Evolutionary conservation across 2,329 filamentous ascomycete genomes (phyloP), one percentile per base, ranked within the genome.

Genomic region (Sarocladium brachiariae): DNA sequence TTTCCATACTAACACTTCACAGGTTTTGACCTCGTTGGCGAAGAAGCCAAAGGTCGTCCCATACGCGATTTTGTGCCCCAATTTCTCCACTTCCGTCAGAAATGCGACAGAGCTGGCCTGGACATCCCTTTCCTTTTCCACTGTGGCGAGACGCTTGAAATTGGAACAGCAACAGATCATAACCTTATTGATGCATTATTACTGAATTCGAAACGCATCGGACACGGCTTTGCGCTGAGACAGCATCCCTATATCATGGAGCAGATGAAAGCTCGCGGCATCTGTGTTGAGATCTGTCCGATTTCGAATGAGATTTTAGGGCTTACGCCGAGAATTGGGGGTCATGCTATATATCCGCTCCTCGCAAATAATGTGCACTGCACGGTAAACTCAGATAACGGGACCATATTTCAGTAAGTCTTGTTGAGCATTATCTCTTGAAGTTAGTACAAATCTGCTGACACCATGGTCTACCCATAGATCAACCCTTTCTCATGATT

Each of bases 281-380:
- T 89, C 30, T 87, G 84, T 56, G 72, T 90, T n/a, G 86, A 90
- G 67, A 69, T 87, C 1, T 89, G 86, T 57, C 86, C 86, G 0
- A 88, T 89, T 47, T 89, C 84, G 1, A 90, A 89, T 59, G 86
- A 90, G 69, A 71, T 89, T 0, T 68, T 89, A 16, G 84, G 86
- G 30, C 72, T 90, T 16, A 86, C 83, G 48, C 76, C 81, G 8
- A 75, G 79, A 41, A 75, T 83, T 51, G 75, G 76, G 33, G 82
- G 84, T 11, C 86, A 89, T 58, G 68, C 82, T 14, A 79, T 85
- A 62, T 87, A 87, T 34, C 72, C 75, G 54, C 69, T 90, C 21
- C 70, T 89, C 50, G 84, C 84, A n/a, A 82, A 85, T 50, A 80
- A 84, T 33, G 77, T 89, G 47, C 83, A 85, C 46, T 90, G 86